Base-by-base conservation (phyloP, 176 grass and related monocot species). In the Pontederia crassipes region DNA sequence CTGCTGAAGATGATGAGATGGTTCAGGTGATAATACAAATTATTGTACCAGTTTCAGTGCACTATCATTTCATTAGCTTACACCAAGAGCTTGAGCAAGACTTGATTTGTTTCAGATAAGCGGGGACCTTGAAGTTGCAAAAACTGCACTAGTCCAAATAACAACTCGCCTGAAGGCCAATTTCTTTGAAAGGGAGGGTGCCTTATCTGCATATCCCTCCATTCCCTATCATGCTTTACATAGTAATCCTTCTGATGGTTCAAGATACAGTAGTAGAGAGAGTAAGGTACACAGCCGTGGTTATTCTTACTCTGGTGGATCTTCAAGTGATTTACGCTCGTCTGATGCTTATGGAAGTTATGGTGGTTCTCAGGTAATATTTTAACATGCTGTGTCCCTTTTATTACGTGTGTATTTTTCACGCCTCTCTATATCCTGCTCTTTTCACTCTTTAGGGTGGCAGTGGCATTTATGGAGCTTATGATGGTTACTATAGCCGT, bases 1-100 rank as follows among this genome's bases (percentile, higher is more conserved):
- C 94, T 55, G 75, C 85, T 65, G 84, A 83, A 61, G 94, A 93
- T 18, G 94, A 98, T 69, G 94, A 98, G 74, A 98, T 98, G 94
- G 88, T 98, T 78, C 94, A 93, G 83, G 94, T 89, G 76, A 50
- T 7, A 13, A 17, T 56, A 18, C 0, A 15, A 10, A 11, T 13
- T 58, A 66, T 72, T 12, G 11, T 54, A 57, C 32, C 10, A 9
- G 69, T 20, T 47, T 17, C 48, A 48, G 66, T 48, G 45, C 32
- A 52, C 32, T 40, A 40, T 40, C 32, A 40, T 4, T 3, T 40
- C 32, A 40, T 3, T 40, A 7, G 32, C 6, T 3, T 40, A 40
- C 32, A 7, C 32, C 32, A 40, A 40, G 32, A 7, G 32, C 32
- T 40, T 7, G 2, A 40, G 2, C 32, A 40, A 40, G 32, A 40